phyloP scores from a whole-genome alignment of 192 early-diverging fungal species.

The Phycomyces nitens region DNA sequence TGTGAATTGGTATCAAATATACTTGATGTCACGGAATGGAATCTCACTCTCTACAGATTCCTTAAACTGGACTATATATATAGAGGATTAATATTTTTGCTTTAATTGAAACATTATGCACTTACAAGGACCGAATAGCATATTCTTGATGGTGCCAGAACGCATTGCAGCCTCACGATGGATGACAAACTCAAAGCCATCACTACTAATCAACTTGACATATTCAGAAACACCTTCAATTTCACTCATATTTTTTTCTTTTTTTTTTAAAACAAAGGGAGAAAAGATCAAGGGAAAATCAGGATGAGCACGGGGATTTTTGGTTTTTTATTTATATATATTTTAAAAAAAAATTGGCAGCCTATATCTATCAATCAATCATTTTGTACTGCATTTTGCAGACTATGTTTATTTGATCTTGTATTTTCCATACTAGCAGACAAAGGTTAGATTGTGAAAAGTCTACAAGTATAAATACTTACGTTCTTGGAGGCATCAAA shows the following conservation, averaged over 20 bases:
- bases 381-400: neutral
- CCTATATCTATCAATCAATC: too few species aligned
- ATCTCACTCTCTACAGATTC: conserved; percentile 88
- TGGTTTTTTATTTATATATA: neutral
- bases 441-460: neutral
- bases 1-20: conserved; percentile 6
- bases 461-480: conserved; percentile 16
- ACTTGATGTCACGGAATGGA: conserved; percentile 90
- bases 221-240: conserved; percentile 32
- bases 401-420: conserved; percentile 41
- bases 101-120: neutral
- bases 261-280: too few species aligned
- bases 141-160: conserved; percentile 91
- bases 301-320: neutral
- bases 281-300: neutral
- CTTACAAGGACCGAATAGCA: conserved; percentile 82
- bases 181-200: conserved; percentile 88
- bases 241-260: neutral
- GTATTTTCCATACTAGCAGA: conserved; percentile 53
- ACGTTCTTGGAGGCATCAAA: conserved; percentile 80
- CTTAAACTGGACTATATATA: conserved; percentile 73
- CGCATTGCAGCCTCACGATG: conserved; percentile 84
- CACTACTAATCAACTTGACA: conserved; percentile 83
- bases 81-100: neutral
- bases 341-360: neutral